These are phyloP conservation scores for Apiotrichum mycotoxinovorans DNA, from an alignment of 1,284 basidiomycete species.

Conservation along the genomic window DNA sequence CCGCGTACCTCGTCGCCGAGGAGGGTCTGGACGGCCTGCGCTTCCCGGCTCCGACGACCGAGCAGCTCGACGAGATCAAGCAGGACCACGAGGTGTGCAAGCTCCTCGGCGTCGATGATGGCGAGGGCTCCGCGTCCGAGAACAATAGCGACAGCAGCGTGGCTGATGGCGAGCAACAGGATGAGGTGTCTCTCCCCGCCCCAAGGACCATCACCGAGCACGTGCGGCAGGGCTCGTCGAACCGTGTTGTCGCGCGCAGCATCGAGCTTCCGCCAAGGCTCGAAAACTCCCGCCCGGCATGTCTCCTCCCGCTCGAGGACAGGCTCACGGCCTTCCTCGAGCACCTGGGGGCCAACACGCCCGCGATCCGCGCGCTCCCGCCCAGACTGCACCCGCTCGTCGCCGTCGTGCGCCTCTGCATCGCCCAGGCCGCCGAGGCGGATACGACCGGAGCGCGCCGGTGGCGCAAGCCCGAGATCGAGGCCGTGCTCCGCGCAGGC, in stretches of 20 bases:
- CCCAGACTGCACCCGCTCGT: conserved; percentile 33
- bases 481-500: conserved; percentile 58
- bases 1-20: conserved; percentile 46
- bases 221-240: conserved; percentile 64
- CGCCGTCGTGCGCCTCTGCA: conserved; percentile 45
- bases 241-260: conserved; percentile 56
- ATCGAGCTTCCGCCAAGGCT: conserved; percentile 32
- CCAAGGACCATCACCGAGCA: conserved; percentile 62
- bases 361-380: conserved; percentile 50
- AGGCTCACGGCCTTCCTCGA: conserved; percentile 61
- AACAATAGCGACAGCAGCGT: not conserved
- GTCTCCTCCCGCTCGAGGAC: conserved; percentile 55
- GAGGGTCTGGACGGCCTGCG: conserved; percentile 33
- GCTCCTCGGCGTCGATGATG: conserved; percentile 21
- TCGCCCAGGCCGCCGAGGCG: conserved; percentile 24
- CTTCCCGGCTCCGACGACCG: conserved; percentile 34
- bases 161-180: conserved; percentile 2
- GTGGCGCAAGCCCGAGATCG: conserved; percentile 68
- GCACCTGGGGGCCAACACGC: conserved; percentile 58
- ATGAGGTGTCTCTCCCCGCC: conserved; percentile 3
- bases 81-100: conserved; percentile 19
- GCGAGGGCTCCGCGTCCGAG: conserved; percentile 1
- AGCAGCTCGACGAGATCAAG: conserved; percentile 29
- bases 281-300: conserved; percentile 22
- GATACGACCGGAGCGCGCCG: conserved; percentile 42